These are phyloP conservation scores for Eucalyptus polybractea DNA, from an alignment of 345 rosid species.

Conservation along the genomic window DNA sequence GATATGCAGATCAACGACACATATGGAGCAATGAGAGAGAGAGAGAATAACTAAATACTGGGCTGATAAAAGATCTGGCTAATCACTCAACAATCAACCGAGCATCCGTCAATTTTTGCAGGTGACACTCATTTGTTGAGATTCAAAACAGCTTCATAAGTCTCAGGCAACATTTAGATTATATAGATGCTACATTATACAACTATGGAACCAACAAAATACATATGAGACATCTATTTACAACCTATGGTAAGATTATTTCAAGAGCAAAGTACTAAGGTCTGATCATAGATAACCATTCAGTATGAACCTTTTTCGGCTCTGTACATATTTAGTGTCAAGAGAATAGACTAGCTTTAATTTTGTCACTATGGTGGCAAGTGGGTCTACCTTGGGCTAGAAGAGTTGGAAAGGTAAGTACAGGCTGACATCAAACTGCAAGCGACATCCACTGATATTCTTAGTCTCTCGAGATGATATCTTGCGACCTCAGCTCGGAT, in stretches of 20 bases:
- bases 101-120: background rate
- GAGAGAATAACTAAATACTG: background rate
- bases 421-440: conserved; percentile 31
- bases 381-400: conserved; percentile 21
- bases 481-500: conserved; percentile 71
- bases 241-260: background rate
- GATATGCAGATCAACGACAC: background rate
- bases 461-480: conserved; percentile 70
- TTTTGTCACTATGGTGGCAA: background rate
- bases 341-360: background rate
- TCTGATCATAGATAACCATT: background rate
- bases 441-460: conserved; percentile 32
- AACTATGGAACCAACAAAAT: background rate
- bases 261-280: background rate
- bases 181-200: background rate
- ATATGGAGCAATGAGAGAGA: background rate
- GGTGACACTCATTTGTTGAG: background rate
- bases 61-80: background rate
- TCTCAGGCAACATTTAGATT: background rate
- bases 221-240: background rate
- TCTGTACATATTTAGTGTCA: background rate
- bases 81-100: background rate
- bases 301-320: background rate
- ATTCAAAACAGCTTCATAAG: background rate
- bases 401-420: conserved; percentile 14